Conservation (phyloP, 2,329 filamentous ascomycete species). For the Aspergillus viridinutans region DNA sequence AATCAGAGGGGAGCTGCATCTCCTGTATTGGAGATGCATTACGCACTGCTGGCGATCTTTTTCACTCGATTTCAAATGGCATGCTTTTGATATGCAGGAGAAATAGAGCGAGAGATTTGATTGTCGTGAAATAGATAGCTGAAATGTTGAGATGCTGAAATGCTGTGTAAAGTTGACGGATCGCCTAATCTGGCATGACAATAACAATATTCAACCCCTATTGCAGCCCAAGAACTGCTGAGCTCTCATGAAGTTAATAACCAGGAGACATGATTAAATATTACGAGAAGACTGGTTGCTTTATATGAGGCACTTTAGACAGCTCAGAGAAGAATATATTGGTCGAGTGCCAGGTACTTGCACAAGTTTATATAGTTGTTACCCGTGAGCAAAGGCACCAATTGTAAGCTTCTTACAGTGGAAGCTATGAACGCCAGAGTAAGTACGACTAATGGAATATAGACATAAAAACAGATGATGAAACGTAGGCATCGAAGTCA, state of each 20-base stretch:
- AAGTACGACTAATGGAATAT: too few species aligned
- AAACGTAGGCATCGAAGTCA: not conserved
- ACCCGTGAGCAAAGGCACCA: too few species aligned
- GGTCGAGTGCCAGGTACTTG: not conserved
- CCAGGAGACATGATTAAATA: not conserved
- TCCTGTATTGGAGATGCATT: not conserved
- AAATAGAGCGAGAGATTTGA: not conserved
- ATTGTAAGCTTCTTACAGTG: too few species aligned
- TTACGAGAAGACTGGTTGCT: not conserved
- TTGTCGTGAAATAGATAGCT: too few species aligned
- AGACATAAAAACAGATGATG: not conserved
- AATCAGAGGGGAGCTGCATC: not conserved
- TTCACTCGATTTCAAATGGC: not conserved
- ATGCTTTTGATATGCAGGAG: not conserved
- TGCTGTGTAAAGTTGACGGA: too few species aligned
- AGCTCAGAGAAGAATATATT: not conserved
- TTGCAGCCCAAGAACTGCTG: not conserved
- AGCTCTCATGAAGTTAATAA: not conserved
- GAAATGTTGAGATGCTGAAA: too few species aligned
- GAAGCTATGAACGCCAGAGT: too few species aligned
- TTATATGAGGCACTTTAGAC: not conserved
- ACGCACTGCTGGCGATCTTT: not conserved
- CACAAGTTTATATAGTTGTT: too few species aligned
- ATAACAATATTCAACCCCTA: not conserved
- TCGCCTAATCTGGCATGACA: too few species aligned